Evolutionary conservation across 306 rosid species (phyloP).

Genomic region (Herpetospermum pedunculosum): DNA sequence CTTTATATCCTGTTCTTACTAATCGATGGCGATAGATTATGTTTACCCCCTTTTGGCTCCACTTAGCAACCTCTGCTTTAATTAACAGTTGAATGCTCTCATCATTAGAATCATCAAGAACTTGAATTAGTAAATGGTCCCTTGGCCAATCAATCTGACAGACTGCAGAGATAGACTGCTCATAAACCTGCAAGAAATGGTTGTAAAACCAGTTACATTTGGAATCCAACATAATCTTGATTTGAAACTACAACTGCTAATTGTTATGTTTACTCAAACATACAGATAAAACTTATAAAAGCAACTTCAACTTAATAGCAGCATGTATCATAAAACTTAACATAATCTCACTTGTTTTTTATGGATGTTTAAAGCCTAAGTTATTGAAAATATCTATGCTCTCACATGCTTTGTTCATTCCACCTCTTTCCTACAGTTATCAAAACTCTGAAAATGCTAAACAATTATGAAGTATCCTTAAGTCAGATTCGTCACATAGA

Average conservation of each 20-base stretch:
- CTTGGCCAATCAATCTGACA: slow-evolving; percentile 90
- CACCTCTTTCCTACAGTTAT: background rate
- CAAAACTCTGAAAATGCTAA: background rate
- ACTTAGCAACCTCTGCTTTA: slow-evolving; percentile 59
- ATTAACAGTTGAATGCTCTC: slow-evolving; percentile 75
- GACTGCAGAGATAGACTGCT: slow-evolving; percentile 87
- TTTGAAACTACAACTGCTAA: background rate
- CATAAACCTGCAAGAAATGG: slow-evolving; percentile 62
- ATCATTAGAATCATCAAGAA: slow-evolving; percentile 83
- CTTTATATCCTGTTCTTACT: slow-evolving; percentile 85
- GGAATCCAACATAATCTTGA: slow-evolving; percentile 1
- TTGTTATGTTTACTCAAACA: background rate
- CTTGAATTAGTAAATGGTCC: slow-evolving; percentile 77
- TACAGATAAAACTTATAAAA: background rate
- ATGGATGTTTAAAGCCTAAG: background rate
- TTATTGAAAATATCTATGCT: background rate
- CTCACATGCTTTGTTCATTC: background rate
- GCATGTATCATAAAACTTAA: background rate
- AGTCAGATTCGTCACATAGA: background rate
- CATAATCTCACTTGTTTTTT: background rate
- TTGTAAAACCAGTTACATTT: background rate
- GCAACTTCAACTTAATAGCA: background rate
- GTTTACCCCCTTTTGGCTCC: slow-evolving; percentile 78
- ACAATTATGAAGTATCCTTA: background rate
- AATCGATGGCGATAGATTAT: slow-evolving; percentile 78